phyloP scores from a whole-genome alignment of 2,329 filamentous ascomycete species.

The Mycogone perniciosa region DNA sequence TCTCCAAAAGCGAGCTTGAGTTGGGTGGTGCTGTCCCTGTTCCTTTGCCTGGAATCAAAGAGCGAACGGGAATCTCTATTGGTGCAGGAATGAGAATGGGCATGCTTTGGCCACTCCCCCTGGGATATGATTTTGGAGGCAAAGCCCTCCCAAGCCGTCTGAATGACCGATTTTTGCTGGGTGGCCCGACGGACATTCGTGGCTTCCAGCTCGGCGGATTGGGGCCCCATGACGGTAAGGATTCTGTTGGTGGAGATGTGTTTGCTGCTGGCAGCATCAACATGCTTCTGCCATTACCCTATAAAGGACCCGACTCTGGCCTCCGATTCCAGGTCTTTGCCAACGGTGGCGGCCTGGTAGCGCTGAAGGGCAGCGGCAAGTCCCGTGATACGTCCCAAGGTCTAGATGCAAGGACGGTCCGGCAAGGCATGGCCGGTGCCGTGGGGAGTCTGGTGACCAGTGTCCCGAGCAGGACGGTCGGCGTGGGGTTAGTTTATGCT shows the following conservation, averaged over 20 bases:
- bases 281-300: slow-evolving; percentile 77
- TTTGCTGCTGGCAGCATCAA: slow-evolving; percentile 87
- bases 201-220: slow-evolving; percentile 88
- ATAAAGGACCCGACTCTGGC: slow-evolving; percentile 73
- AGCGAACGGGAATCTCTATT: slow-evolving; percentile 71
- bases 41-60: slow-evolving; percentile 59
- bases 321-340: slow-evolving; percentile 85
- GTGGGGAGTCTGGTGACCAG: slow-evolving; percentile 66
- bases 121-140: slow-evolving; percentile 47
- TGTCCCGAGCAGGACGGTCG: slow-evolving; percentile 77
- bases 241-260: slow-evolving; percentile 85
- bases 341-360: slow-evolving; percentile 80
- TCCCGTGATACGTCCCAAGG: slow-evolving; percentile 32
- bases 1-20: slow-evolving; percentile 87
- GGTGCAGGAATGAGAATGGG: slow-evolving; percentile 77
- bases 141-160: slow-evolving; percentile 65
- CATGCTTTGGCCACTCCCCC: slow-evolving; percentile 72
- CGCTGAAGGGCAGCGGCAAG: slow-evolving; percentile 56
- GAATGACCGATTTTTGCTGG: slow-evolving; percentile 92
- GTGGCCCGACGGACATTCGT: slow-evolving; percentile 88
- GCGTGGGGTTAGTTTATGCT: slow-evolving; percentile 87
- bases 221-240: slow-evolving; percentile 77
- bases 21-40: slow-evolving; percentile 70
- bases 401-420: slow-evolving; percentile 40
- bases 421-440: slow-evolving; percentile 51